These are phyloP conservation scores for Salix dunnii DNA, from an alignment of 345 rosid species.

Conservation along the genomic window DNA sequence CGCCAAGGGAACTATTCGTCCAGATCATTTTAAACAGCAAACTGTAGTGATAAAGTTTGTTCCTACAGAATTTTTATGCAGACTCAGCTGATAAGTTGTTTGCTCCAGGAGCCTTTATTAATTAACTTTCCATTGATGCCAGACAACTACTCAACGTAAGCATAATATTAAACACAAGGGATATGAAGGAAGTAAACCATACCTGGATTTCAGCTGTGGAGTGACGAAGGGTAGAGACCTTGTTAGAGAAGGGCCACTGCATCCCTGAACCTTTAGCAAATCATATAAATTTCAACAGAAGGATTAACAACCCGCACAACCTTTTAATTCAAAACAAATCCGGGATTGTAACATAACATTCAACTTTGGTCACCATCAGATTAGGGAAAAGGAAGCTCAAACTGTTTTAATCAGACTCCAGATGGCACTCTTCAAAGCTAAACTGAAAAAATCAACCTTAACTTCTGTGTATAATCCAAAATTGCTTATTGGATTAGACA, in stretches of 20 bases:
- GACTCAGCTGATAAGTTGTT: neutral
- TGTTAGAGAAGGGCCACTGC: conserved; percentile 55
- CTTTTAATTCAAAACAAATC: neutral
- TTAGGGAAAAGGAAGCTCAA: neutral
- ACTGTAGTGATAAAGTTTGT: neutral
- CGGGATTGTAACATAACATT: neutral
- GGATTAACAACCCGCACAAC: neutral
- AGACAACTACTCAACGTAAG: neutral
- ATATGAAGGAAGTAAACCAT: neutral
- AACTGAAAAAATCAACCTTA: neutral
- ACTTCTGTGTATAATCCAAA: neutral
- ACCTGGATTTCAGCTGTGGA: conserved; percentile 39
- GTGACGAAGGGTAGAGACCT: conserved; percentile 40
- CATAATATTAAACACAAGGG: neutral
- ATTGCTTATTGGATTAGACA: neutral
- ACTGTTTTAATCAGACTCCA: neutral
- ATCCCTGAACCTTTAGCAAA: conserved; percentile 33
- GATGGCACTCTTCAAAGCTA: neutral
- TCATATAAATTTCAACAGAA: conserved; percentile 25
- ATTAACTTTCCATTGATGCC: neutral
- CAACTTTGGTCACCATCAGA: neutral
- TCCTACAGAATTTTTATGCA: neutral
- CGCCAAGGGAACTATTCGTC: neutral
- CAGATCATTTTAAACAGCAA: neutral
- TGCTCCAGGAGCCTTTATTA: neutral